Evolutionary conservation across 2,329 filamentous ascomycete species (phyloP).

Genomic region (Aspergillus piperis): DNA sequence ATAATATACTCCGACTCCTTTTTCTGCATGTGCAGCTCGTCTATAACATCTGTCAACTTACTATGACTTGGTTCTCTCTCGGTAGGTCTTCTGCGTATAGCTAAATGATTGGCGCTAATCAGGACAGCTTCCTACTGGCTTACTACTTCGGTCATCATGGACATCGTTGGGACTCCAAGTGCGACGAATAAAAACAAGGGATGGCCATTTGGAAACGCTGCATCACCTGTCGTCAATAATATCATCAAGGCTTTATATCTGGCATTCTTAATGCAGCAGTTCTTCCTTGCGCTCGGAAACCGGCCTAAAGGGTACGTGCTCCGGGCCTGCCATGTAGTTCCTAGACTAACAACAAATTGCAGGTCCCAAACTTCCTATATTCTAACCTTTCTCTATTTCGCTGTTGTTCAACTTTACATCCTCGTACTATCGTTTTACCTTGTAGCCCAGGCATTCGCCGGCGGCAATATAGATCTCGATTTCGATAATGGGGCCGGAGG

Average conservation of each 20-base stretch:
- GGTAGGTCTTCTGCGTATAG: slow-evolving; percentile 40
- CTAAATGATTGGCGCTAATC: slow-evolving; percentile 2
- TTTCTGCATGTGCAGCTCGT: slow-evolving; percentile 95
- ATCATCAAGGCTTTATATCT: slow-evolving; percentile 89
- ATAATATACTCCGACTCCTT: slow-evolving; percentile 97
- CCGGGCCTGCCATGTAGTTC: background rate
- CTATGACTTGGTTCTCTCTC: slow-evolving; percentile 85
- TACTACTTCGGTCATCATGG: slow-evolving; percentile 95
- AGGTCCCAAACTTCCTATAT: slow-evolving; percentile 85
- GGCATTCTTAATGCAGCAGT: slow-evolving; percentile 87
- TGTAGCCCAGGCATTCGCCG: slow-evolving; percentile 78
- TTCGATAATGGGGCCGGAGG: slow-evolving; percentile 62
- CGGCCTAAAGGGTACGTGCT: slow-evolving; percentile 74
- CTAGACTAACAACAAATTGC: background rate
- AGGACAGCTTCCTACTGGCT: slow-evolving; percentile 85
- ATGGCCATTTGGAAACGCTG: slow-evolving; percentile 87
- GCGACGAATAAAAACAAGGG: slow-evolving; percentile 58
- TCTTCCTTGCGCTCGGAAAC: slow-evolving; percentile 95
- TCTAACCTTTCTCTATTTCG: slow-evolving; percentile 83
- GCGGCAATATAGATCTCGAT: slow-evolving; percentile 60
- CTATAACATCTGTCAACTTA: slow-evolving; percentile 86
- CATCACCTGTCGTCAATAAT: slow-evolving; percentile 87
- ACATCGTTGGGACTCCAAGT: slow-evolving; percentile 78
- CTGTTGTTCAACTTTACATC: slow-evolving; percentile 84
- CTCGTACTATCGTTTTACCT: slow-evolving; percentile 85